Evolutionary conservation across 1,284 basidiomycete genomes (phyloP), one percentile per base, ranked within the genome.

Genomic region (Volvariella volvacea): DNA sequence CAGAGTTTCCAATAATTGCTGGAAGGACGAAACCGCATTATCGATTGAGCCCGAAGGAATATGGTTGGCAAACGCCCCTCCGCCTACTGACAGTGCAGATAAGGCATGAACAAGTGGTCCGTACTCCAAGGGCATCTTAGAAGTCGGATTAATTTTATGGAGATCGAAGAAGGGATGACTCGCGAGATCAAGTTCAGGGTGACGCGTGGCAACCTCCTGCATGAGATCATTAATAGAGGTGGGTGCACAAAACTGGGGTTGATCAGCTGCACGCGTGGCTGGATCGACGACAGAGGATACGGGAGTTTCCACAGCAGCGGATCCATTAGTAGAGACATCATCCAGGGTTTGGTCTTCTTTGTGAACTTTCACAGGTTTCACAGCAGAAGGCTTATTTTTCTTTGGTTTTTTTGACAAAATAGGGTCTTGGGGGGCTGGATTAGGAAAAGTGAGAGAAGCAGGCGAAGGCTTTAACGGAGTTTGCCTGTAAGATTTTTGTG

Each of bases 21-120:
- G 86, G 65, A 90, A 90, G 12, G 87, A 88, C 2, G 85, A 84
- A 16, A 90, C 85, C 1, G 88, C 87, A 38, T 87, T 85, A 59
- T 90, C 88, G 55, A 89, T 88, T 15, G 86, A 87, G 6, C 83
- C 84, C 1, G 83, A 78, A 15, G 86, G 83, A 67, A 87, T 81
- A 55, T 78, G 83, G 54, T 83, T 86, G 22, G 85, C 80, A 54
- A 88, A 88, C 4, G 84, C 86, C n/a, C 83, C 83, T 14, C 87
- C 84, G 1, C 86, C 86, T n/a, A 86, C 83, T 1, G 86, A 89
- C 31, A 90, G 66, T 17, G 88, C 84, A 9, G 88, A 88, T n/a
- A 90, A 61, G 1, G 88, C 87, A 55, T 88, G 86, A 2, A 88
- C 85, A 40, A 90, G 66, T 30, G 87, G 86, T 1, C 80, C 84